A percentile compares a stretch with the other conserved stretches of the same genome.
Conservation (phyloP, 768 basidiomycete species). For the Tulasnella sp. region DNA sequence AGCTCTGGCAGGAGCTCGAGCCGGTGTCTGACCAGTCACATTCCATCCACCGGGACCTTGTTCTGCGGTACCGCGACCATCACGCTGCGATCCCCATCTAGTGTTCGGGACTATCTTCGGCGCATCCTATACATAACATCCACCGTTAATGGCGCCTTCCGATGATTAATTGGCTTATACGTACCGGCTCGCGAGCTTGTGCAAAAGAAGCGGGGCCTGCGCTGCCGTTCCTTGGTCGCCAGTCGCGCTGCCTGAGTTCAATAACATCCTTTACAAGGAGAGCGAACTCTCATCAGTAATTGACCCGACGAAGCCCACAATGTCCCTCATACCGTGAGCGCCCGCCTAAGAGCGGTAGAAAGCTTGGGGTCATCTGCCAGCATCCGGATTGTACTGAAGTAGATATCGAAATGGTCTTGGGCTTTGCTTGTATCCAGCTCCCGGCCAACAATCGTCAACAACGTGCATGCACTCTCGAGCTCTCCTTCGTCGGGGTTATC, state of each 20-base stretch:
- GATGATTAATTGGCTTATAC: slow-evolving; percentile 38
- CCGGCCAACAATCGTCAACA: slow-evolving; percentile 82
- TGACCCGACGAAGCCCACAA: neutral
- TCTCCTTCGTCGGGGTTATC: slow-evolving; percentile 97
- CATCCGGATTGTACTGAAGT: slow-evolving; percentile 87
- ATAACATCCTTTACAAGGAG: slow-evolving; percentile 66
- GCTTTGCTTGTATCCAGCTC: slow-evolving; percentile 80
- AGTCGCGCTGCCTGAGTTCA: slow-evolving; percentile 79
- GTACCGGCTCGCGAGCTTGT: slow-evolving; percentile 77
- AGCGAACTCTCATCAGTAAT: neutral
- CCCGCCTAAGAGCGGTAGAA: slow-evolving; percentile 84
- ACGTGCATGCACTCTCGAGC: slow-evolving; percentile 91
- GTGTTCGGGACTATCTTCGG: slow-evolving; percentile 73
- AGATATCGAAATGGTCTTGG: slow-evolving; percentile 84
- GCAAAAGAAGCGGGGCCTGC: slow-evolving; percentile 84
- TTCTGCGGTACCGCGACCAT: slow-evolving; percentile 52
- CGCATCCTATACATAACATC: slow-evolving; percentile 50
- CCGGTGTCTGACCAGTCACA: slow-evolving; percentile 49
- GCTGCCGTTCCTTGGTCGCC: slow-evolving; percentile 66
- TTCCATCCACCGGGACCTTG: slow-evolving; percentile 84
- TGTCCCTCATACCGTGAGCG: slow-evolving; percentile 74
- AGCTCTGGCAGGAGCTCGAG: slow-evolving; percentile 66
- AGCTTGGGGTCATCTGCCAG: slow-evolving; percentile 70
- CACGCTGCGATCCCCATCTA: slow-evolving; percentile 84
- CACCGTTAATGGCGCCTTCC: neutral